phyloP scores from a whole-genome alignment of 2,329 filamentous ascomycete species.

The Fusarium sambucinum region DNA sequence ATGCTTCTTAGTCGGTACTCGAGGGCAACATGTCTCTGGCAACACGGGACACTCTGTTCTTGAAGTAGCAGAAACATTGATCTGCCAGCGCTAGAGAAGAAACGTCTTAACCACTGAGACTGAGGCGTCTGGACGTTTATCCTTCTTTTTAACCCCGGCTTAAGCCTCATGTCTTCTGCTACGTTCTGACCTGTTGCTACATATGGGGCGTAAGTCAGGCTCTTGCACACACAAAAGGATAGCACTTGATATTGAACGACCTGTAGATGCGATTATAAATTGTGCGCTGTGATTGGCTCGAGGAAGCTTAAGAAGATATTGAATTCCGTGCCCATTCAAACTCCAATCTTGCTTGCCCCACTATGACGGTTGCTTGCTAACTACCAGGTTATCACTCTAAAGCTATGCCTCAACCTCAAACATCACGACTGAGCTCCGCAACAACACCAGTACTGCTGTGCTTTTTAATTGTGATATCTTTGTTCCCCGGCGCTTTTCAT shows the following conservation, averaged over 20 bases:
- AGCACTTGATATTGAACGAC: neutral
- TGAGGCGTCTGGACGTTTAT: neutral
- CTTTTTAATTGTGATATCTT: slow-evolving; percentile 61
- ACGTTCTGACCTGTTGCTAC: neutral
- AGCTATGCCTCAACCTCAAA: slow-evolving; percentile 61
- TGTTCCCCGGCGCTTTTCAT: slow-evolving; percentile 68
- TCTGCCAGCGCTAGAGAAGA: neutral
- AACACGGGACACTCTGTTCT: neutral
- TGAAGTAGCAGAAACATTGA: neutral
- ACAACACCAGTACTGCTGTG: slow-evolving; percentile 60
- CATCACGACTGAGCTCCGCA: slow-evolving; percentile 52
- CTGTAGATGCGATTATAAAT: slow-evolving; percentile 38
- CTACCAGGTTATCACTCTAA: slow-evolving; percentile 14
- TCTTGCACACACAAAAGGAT: neutral
- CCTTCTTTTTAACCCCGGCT: neutral
- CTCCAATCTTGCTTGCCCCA: slow-evolving; percentile 50
- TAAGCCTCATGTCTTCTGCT: neutral
- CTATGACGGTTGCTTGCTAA: slow-evolving; percentile 36
- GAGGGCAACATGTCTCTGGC: neutral
- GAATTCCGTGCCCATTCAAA: slow-evolving; percentile 14
- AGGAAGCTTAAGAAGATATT: slow-evolving; percentile 13
- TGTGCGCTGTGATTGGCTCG: slow-evolving; percentile 32
- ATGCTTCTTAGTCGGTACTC: neutral
- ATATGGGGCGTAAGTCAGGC: neutral
- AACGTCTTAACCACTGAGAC: neutral